Evolutionary conservation across 2,329 filamentous ascomycete genomes (phyloP), one percentile per base, ranked within the genome.

Genomic region (Coniochaeta pulveracea): DNA sequence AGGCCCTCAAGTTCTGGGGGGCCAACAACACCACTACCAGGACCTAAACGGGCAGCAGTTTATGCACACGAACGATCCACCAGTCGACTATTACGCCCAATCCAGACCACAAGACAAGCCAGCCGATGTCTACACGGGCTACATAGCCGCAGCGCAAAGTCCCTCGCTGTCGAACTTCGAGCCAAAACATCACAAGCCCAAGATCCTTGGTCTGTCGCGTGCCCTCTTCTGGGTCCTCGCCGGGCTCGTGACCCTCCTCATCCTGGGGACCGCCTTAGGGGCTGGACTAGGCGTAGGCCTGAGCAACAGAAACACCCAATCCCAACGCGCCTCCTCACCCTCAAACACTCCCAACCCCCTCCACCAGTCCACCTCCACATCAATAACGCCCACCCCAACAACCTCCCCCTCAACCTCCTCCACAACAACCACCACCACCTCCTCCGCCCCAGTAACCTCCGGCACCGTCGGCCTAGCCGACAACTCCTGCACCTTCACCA

Each of bases 401-500:
- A 23, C 25, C 4, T 10, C 31, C 7, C 19, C 31, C 8, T 9
- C 31, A 23, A 16, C 31, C 12, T 21, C 25, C 6, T 24, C 25
- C 10, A 12, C 15, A 19, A 15, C 12, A 19, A 11, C 25, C 4
- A 26, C 25, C 21, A 19, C 26, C 5, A 21, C 26, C 5, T 19
- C 19, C 23, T 35, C 25, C 25, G 25, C 33, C 19, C 22, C 34
- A 14, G 34, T 36, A 9, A 36, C 34, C 5, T 19, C 11, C 6
- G 34, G 34, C 18, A 36, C 34, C 5, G 21, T 18, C 17, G 34
- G 34, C 27, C 6, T 36, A 11, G 26, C 34, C 6, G 34, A 17
- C 27, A 36, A 36, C 34, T 33, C 25, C 19, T 36, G 34, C 34
- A 33, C 16, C 24, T 32, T 26, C 19, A 24, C 19, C 4, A 24